Percentiles rank a stretch among this genome's conserved stretches.
These are phyloP conservation scores for Spathaspora passalidarum DNA, from an alignment of 805 yeast genomes.

Conservation along the genomic window DNA sequence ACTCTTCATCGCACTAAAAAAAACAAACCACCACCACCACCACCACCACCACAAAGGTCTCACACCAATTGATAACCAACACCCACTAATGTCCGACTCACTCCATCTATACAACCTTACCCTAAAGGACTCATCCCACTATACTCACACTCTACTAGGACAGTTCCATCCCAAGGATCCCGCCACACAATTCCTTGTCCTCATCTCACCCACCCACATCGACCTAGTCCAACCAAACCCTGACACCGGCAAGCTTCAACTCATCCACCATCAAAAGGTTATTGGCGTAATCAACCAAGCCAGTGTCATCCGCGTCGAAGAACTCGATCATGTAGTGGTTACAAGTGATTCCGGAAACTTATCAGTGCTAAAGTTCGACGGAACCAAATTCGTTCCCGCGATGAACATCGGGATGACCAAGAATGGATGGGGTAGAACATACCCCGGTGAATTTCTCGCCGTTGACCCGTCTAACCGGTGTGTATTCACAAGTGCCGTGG, in stretches of 20 bases:
- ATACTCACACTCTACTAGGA: slow-evolving; percentile 60
- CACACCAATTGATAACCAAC: too few species aligned
- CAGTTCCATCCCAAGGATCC: slow-evolving; percentile 53
- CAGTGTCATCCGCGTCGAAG: slow-evolving; percentile 17
- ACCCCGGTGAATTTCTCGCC: slow-evolving; percentile 72
- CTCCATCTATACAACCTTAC: slow-evolving; percentile 68
- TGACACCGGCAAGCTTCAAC: slow-evolving; percentile 52
- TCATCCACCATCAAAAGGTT: slow-evolving; percentile 41
- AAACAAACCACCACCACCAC: too few species aligned
- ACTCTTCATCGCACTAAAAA: too few species aligned
- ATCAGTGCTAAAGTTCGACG: slow-evolving; percentile 47
- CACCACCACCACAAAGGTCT: too few species aligned
- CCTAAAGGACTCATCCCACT: slow-evolving; percentile 56
- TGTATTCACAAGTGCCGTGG: slow-evolving; percentile 66
- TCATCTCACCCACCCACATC: slow-evolving; percentile 53
- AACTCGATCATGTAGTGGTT: slow-evolving; percentile 57
- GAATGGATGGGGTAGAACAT: slow-evolving; percentile 67
- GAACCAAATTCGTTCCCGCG: slow-evolving; percentile 43
- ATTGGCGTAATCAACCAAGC: slow-evolving; percentile 60
- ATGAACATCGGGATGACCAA: slow-evolving; percentile 68
- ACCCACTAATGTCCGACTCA: slow-evolving; percentile 12
- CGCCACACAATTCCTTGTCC: slow-evolving; percentile 55
- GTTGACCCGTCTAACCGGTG: slow-evolving; percentile 75
- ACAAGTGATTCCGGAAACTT: slow-evolving; percentile 81
- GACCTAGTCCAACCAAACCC: slow-evolving; percentile 53